Conservation (phyloP, 306 rosid species). For the barrel medic (Medicago truncatula) region DNA sequence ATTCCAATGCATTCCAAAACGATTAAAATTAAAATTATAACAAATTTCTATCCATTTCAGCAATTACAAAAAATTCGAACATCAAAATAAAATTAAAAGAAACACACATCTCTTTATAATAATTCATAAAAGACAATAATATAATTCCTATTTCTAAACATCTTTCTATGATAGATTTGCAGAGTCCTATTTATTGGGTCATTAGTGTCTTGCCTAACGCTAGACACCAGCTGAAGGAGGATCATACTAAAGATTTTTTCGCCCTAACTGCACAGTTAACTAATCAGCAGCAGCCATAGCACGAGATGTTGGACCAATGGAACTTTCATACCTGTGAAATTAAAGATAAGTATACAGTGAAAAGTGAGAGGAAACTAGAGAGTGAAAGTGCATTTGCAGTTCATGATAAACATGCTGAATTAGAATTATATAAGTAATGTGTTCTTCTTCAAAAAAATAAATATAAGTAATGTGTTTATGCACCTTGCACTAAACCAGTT, state of each 20-base stretch:
- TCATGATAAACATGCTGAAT: constrained; percentile 17
- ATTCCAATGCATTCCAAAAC: too few relatives aligned
- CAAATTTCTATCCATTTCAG: too few relatives aligned
- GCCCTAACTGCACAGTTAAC: constrained; percentile 69
- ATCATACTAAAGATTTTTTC: constrained; percentile 61
- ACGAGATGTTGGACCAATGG: constrained; percentile 90
- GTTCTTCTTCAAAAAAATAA: too few relatives aligned
- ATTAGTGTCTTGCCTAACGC: background rate
- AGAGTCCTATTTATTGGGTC: background rate
- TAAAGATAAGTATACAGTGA: constrained; percentile 5
- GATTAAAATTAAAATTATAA: too few relatives aligned
- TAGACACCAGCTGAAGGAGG: background rate
- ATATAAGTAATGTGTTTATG: constrained; percentile 84
- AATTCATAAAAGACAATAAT: too few relatives aligned
- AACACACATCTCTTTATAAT: too few relatives aligned
- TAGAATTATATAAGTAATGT: constrained; percentile 45
- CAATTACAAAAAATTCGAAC: too few relatives aligned
- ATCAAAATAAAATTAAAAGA: too few relatives aligned
- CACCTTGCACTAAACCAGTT: constrained; percentile 94
- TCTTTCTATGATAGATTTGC: background rate
- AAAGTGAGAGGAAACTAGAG: background rate
- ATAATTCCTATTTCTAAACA: background rate
- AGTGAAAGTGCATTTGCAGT: background rate
- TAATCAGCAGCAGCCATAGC: constrained; percentile 92
- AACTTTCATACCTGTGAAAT: constrained; percentile 78